These are phyloP conservation scores for Apiotrichum brassicae DNA, from an alignment of 1,284 basidiomycete species.

Conservation along the genomic window DNA sequence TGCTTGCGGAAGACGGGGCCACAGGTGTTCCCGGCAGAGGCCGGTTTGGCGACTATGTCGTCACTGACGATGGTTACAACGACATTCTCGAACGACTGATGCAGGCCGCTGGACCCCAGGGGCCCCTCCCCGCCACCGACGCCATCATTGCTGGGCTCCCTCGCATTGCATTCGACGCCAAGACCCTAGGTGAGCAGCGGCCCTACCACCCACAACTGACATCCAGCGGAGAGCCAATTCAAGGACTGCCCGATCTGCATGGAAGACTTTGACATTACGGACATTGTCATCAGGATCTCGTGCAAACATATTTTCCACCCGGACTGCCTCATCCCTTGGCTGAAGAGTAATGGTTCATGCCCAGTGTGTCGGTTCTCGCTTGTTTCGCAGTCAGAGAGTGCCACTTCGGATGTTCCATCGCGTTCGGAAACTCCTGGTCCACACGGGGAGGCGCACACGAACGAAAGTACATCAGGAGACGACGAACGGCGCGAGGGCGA, in stretches of 20 bases:
- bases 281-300: constrained; percentile 38
- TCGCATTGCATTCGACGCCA: constrained; percentile 35
- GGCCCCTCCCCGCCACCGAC: constrained; percentile 40
- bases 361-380: constrained; percentile 46
- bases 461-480: too few relatives aligned
- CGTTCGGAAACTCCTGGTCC: too few relatives aligned
- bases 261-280: constrained; percentile 38
- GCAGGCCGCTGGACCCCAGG: constrained; percentile 43
- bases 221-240: constrained; percentile 31
- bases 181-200: constrained; percentile 29
- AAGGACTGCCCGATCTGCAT: constrained; percentile 46
- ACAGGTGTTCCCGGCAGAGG: constrained; percentile 17
- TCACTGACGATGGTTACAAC: constrained; percentile 41
- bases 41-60: constrained; percentile 43
- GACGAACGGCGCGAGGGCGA: constrained; percentile 5
- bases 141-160: constrained; percentile 42
- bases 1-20: constrained; percentile 26
- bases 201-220: background rate
- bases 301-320: constrained; percentile 46
- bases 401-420: too few relatives aligned
- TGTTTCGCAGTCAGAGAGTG: too few relatives aligned
- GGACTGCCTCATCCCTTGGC: constrained; percentile 44
- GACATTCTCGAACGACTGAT: constrained; percentile 42
- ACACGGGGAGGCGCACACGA: too few relatives aligned
- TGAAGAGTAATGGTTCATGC: constrained; percentile 44